Percentiles rank a stretch among this genome's conserved stretches.
phyloP scores from a whole-genome alignment of 202 grass and related monocot genomes.

The Setaria italica region DNA sequence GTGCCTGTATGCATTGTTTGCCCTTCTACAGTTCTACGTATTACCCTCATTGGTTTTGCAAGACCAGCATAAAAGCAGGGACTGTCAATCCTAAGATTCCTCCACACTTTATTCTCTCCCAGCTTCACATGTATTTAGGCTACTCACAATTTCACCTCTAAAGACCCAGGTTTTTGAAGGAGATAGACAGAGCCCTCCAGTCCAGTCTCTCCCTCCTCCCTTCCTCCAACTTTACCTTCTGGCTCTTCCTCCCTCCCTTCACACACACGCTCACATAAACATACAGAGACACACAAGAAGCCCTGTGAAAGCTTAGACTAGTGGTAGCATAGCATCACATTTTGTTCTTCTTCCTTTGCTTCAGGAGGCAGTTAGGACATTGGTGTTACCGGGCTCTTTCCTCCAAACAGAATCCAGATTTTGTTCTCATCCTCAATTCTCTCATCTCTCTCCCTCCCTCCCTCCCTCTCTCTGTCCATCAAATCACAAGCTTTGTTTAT shows the following conservation, averaged over 20 bases:
- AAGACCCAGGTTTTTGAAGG: slow-evolving; percentile 46
- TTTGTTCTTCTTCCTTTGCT: slow-evolving; percentile 47
- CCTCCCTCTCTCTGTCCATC: slow-evolving; percentile 56
- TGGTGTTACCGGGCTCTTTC: slow-evolving; percentile 42
- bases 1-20: slow-evolving; percentile 40
- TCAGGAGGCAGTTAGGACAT: slow-evolving; percentile 52
- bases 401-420: slow-evolving; percentile 60
- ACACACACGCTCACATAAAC: not conserved
- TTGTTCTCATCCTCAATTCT: slow-evolving; percentile 58
- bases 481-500: slow-evolving; percentile 73
- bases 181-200: slow-evolving; percentile 31
- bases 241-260: not conserved
- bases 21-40: not conserved
- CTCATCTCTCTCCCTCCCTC: not conserved
- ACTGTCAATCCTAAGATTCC: slow-evolving; percentile 62
- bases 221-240: slow-evolving; percentile 28
- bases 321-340: slow-evolving; percentile 48
- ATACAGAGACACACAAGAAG: not conserved
- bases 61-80: slow-evolving; percentile 48
- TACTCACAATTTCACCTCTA: slow-evolving; percentile 32
- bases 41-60: slow-evolving; percentile 45
- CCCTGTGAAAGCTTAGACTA: slow-evolving; percentile 30
- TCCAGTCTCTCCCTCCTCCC: slow-evolving; percentile 23
- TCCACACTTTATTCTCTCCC: slow-evolving; percentile 61
- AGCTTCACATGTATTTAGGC: slow-evolving; percentile 47